A percentile compares a stretch with the other conserved stretches of the same genome.
Evolutionary conservation across 345 rosid genomes (phyloP).

Genomic region (Eucalyptus virginea): DNA sequence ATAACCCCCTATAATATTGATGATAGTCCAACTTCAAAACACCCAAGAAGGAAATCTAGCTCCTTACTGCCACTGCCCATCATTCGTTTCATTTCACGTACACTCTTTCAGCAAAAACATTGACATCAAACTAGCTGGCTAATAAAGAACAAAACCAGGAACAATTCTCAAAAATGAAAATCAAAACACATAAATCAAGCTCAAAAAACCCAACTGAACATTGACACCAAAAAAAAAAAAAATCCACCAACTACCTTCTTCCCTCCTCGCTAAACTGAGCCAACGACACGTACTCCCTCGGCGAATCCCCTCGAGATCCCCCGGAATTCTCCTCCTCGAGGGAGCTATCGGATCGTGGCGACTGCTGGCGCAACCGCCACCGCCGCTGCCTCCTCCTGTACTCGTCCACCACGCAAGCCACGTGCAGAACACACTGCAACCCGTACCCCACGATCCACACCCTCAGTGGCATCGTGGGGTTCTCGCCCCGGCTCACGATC

Average conservation of each 20-base stretch:
- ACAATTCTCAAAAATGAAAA: background rate
- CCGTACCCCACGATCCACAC: constrained; percentile 80
- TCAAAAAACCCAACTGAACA: background rate
- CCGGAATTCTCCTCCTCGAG: constrained; percentile 22
- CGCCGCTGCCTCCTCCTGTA: constrained; percentile 56
- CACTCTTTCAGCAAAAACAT: background rate
- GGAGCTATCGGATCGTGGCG: background rate
- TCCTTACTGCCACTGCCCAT: background rate
- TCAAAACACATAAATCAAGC: background rate
- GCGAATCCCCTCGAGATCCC: constrained; percentile 29
- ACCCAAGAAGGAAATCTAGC: background rate
- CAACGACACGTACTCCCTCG: constrained; percentile 45
- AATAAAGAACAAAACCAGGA: background rate
- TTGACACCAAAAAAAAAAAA: background rate
- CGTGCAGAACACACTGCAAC: constrained; percentile 73
- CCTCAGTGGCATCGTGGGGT: constrained; percentile 67
- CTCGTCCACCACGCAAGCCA: constrained; percentile 76
- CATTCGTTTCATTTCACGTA: background rate
- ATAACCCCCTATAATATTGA: background rate
- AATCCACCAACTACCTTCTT: constrained; percentile 32
- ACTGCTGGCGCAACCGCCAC: constrained; percentile 5
- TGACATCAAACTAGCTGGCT: background rate
- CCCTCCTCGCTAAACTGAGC: constrained; percentile 54
- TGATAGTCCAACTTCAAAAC: background rate
- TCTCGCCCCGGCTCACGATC: constrained; percentile 52